Evolutionary conservation across 2,329 filamentous ascomycete genomes (phyloP).

Genomic region (Colletotrichum trifolii): DNA sequence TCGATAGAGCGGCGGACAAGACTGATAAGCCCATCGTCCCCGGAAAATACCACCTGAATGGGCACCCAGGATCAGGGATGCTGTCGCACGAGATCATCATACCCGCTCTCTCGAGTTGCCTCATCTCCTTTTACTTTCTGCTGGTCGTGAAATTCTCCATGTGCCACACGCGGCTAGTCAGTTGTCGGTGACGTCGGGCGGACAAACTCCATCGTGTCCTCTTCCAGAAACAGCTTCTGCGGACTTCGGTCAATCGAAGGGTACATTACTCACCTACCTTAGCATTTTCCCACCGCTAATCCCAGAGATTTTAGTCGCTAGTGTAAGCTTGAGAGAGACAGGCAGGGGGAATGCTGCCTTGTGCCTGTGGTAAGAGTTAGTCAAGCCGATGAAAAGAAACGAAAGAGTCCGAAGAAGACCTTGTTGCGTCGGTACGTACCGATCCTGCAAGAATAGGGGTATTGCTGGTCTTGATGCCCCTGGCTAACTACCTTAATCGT

Average conservation of each 20-base stretch:
- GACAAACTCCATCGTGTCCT: neutral
- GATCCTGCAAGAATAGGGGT: slow-evolving; percentile 2
- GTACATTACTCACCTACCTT: slow-evolving; percentile 23
- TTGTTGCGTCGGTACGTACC: neutral
- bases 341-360: neutral
- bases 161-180: slow-evolving; percentile 1
- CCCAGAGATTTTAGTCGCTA: neutral
- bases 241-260: slow-evolving; percentile 11
- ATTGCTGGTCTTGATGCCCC: slow-evolving; percentile 7
- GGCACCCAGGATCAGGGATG: slow-evolving; percentile 30
- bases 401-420: neutral
- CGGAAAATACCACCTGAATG: slow-evolving; percentile 32
- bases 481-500: neutral
- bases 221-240: neutral
- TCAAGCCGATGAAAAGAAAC: slow-evolving; percentile 9
- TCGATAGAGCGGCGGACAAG: slow-evolving; percentile 8
- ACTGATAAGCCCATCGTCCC: slow-evolving; percentile 26
- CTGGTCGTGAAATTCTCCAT: neutral
- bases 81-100: slow-evolving; percentile 4
- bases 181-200: no score
- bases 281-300: slow-evolving; percentile 3
- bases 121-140: slow-evolving; percentile 32
- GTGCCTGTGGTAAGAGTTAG: neutral
- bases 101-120: neutral
- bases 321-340: slow-evolving; percentile 9